Evolutionary conservation across 2,329 filamentous ascomycete species (phyloP).

Genomic region (Venturia effusa): DNA sequence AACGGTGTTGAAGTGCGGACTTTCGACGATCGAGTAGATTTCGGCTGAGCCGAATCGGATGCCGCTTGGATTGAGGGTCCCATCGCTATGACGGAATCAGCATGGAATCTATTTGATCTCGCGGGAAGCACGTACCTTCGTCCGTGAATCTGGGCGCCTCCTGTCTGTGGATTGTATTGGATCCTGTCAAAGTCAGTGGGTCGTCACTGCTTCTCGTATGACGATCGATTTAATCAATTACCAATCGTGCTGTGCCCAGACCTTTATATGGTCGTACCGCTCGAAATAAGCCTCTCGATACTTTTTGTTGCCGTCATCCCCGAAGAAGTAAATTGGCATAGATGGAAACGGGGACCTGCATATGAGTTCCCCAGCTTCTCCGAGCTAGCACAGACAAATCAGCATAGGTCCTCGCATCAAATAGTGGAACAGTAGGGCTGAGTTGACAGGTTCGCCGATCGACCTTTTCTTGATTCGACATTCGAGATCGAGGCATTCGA

Average conservation of each 20-base stretch:
- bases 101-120: not conserved
- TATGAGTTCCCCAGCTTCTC: constrained; percentile 35
- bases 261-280: constrained; percentile 27
- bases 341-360: constrained; percentile 35
- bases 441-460: not conserved
- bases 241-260: constrained; percentile 39
- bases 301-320: constrained; percentile 27
- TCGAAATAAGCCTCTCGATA: constrained; percentile 38
- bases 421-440: not conserved
- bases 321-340: constrained; percentile 37
- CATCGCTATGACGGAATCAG: constrained; percentile 23
- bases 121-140: constrained; percentile 17
- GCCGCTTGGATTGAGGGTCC: constrained; percentile 36
- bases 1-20: constrained; percentile 24
- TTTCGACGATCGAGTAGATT: constrained; percentile 39
- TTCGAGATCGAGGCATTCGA: too few relatives aligned
- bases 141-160: constrained; percentile 33
- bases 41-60: constrained; percentile 37
- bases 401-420: not conserved
- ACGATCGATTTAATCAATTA: not conserved
- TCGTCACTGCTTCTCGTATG: not conserved
- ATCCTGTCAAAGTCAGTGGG: constrained; percentile 15
- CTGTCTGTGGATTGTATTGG: constrained; percentile 30
- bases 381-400: constrained; percentile 11
- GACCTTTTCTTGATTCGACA: not conserved